Conservation (phyloP, 2,329 filamentous ascomycete genomes). For the Claviceps sp. region DNA sequence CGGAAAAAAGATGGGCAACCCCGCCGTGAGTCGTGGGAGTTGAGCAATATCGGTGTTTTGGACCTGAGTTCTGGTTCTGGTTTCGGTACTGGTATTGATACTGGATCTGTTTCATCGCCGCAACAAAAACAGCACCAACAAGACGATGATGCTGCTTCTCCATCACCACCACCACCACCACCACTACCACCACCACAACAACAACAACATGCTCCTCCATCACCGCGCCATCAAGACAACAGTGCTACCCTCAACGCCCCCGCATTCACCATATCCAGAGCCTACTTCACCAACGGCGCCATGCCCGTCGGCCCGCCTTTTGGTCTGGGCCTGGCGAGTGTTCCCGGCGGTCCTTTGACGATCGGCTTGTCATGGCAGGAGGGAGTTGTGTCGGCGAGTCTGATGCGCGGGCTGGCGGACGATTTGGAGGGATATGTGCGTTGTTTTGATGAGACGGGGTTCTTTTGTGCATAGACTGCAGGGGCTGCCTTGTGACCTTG, state of each 20-base stretch:
- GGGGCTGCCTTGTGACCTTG: too few species aligned
- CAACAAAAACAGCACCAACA: conserved; percentile 1
- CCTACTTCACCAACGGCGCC: conserved; percentile 37
- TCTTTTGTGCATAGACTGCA: neutral
- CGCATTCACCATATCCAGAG: conserved; percentile 26
- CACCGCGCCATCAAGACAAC: neutral
- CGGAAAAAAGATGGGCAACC: conserved; percentile 26
- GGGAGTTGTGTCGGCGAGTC: conserved; percentile 22
- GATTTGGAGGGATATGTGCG: conserved; percentile 19
- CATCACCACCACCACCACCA: too few species aligned
- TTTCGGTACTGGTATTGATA: too few species aligned
- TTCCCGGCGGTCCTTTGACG: conserved; percentile 25
- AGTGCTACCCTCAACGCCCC: neutral
- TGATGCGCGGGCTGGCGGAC: conserved; percentile 23
- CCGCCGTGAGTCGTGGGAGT: conserved; percentile 32
- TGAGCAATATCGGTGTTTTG: conserved; percentile 39
- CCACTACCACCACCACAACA: too few species aligned
- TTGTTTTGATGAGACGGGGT: conserved; percentile 13
- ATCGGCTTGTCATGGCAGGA: conserved; percentile 37
- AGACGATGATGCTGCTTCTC: neutral
- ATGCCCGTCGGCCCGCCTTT: conserved; percentile 30
- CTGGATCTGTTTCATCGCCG: too few species aligned
- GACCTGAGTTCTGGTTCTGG: neutral
- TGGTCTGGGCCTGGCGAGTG: conserved; percentile 32
- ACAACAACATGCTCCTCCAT: neutral